A percentile compares a stretch with the other conserved stretches of the same genome.
These are phyloP conservation scores for Exserohilum rostratum DNA, from an alignment of 2,329 filamentous ascomycete species.

Conservation along the genomic window DNA sequence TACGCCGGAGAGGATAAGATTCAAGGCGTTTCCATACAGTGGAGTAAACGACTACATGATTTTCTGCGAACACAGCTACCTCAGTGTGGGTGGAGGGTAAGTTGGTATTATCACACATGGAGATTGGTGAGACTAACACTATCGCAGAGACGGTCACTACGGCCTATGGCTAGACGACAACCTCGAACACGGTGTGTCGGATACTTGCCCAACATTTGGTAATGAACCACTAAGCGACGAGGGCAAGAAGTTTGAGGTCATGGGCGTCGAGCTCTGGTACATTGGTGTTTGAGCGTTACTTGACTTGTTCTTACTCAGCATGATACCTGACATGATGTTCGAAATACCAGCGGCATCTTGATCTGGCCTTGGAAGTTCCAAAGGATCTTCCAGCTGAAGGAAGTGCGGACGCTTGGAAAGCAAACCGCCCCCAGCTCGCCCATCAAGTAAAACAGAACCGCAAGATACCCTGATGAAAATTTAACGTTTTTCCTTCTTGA, in stretches of 20 bases:
- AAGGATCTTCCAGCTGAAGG: background rate
- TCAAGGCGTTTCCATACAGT: slow-evolving; percentile 96
- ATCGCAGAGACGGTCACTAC: slow-evolving; percentile 75
- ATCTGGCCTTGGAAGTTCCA: background rate
- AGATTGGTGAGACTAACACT: slow-evolving; percentile 4
- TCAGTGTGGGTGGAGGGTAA: slow-evolving; percentile 82
- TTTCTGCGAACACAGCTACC: slow-evolving; percentile 82
- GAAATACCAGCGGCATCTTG: background rate
- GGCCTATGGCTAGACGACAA: slow-evolving; percentile 91
- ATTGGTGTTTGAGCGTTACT: slow-evolving; percentile 63
- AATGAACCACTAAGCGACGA: slow-evolving; percentile 94
- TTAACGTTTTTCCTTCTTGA: too few species aligned
- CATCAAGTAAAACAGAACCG: background rate
- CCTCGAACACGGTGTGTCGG: slow-evolving; percentile 82
- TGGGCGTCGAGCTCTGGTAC: slow-evolving; percentile 94
- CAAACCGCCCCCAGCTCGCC: background rate
- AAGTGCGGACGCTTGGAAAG: background rate
- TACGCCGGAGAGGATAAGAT: slow-evolving; percentile 78
- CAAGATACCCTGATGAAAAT: background rate
- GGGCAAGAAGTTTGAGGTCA: slow-evolving; percentile 86
- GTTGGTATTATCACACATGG: slow-evolving; percentile 16
- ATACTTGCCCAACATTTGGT: slow-evolving; percentile 86
- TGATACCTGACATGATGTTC: background rate
- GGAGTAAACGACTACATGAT: slow-evolving; percentile 97
- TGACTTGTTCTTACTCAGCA: background rate